Conservation (phyloP, 164 flowering plant species). For the Annona cherimola region DNA sequence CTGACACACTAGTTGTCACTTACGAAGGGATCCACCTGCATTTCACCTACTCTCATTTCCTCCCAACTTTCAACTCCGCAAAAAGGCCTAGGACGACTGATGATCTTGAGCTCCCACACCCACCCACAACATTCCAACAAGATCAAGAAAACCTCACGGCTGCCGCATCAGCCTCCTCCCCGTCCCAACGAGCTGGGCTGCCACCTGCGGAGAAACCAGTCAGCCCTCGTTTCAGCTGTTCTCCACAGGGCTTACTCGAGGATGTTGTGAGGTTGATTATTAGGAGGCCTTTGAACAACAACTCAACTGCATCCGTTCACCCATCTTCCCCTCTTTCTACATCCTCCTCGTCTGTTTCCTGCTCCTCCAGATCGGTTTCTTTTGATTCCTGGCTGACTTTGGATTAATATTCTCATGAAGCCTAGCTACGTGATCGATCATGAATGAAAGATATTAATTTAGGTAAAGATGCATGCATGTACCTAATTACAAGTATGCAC, state of each 20-base stretch:
- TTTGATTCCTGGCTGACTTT: constrained; percentile 14
- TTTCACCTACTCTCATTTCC: constrained; percentile 57
- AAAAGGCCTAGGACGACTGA: constrained; percentile 25
- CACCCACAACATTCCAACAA: constrained; percentile 7
- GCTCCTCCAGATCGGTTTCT: constrained; percentile 16
- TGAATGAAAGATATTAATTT: too few relatives aligned
- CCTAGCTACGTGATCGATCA: too few relatives aligned
- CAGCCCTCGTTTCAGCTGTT: constrained; percentile 2
- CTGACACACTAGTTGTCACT: constrained; percentile 70
- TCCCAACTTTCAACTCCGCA: too few relatives aligned
- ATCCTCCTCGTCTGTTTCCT: constrained; percentile 18
- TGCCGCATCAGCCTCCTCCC: too few relatives aligned
- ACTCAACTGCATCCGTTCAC: constrained; percentile 12
- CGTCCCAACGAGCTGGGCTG: not conserved
- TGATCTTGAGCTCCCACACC: too few relatives aligned
- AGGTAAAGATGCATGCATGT: too few relatives aligned
- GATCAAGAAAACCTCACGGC: constrained; percentile 20
- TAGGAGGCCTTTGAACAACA: constrained; percentile 41
- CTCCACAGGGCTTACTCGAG: constrained; percentile 70
- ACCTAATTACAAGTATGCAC: too few relatives aligned
- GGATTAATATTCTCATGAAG: too few relatives aligned
- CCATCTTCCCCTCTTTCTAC: constrained; percentile 22
- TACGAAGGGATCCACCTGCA: constrained; percentile 97
- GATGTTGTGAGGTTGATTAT: constrained; percentile 72
- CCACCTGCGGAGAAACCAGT: not conserved